Percentiles rank a stretch among this genome's conserved stretches.
Evolutionary conservation across 2,329 filamentous ascomycete genomes (phyloP).

Genomic region (Fusarium sp.): DNA sequence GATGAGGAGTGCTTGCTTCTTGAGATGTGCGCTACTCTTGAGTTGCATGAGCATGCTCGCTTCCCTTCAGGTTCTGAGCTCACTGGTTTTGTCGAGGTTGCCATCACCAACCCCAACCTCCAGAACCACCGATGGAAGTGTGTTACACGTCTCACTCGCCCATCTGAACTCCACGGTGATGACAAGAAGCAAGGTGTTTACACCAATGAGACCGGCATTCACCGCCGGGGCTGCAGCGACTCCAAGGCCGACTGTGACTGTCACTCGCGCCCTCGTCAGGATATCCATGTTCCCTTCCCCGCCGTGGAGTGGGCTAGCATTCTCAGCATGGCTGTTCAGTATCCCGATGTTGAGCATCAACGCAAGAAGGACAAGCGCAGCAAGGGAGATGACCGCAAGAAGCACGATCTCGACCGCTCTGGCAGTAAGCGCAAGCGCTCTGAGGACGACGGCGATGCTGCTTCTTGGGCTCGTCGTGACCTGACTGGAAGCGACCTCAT

Average conservation of each 20-base stretch:
- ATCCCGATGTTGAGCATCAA: conserved; percentile 56
- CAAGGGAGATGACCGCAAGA: conserved; percentile 50
- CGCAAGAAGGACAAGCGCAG: conserved; percentile 51
- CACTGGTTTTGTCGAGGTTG: conserved; percentile 67
- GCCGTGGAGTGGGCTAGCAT: conserved; percentile 68
- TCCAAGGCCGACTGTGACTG: conserved; percentile 62
- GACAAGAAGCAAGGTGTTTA: conserved; percentile 56
- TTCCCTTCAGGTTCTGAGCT: conserved; percentile 70
- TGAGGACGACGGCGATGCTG: conserved; percentile 53
- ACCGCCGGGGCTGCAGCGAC: conserved; percentile 63
- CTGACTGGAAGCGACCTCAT: conserved; percentile 65
- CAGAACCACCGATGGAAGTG: conserved; percentile 70
- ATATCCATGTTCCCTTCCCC: conserved; percentile 67
- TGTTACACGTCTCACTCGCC: conserved; percentile 66
- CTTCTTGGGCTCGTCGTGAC: conserved; percentile 52
- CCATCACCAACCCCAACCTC: conserved; percentile 62
- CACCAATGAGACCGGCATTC: conserved; percentile 62
- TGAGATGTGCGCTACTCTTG: conserved; percentile 70
- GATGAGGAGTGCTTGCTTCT: conserved; percentile 66
- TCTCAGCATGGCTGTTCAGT: conserved; percentile 65
- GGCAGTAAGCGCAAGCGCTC: conserved; percentile 54
- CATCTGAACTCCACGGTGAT: conserved; percentile 62
- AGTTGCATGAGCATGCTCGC: conserved; percentile 65
- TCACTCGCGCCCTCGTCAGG: conserved; percentile 56
- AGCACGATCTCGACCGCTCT: conserved; percentile 47